Evolutionary conservation across 495 filamentous ascomycete genomes (phyloP).

Genomic region (Trichoderma asperelloides): DNA sequence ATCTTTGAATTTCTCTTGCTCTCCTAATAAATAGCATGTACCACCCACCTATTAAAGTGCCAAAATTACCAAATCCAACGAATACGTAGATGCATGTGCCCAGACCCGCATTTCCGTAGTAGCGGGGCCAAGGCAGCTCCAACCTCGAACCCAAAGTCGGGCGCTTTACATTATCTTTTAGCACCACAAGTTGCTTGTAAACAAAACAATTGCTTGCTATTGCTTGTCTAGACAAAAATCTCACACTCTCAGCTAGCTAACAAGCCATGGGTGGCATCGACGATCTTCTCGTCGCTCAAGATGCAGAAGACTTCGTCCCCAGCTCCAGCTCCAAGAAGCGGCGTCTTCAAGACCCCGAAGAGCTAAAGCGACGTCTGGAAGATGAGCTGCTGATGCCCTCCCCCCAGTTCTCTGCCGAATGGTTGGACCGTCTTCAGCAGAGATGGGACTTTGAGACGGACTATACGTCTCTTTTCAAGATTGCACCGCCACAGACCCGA

Average conservation of each 20-base stretch:
- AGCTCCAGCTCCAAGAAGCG: background rate
- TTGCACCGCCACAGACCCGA: constrained; percentile 85
- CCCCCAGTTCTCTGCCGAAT: constrained; percentile 63
- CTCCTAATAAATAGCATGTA: too few relatives aligned
- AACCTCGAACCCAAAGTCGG: background rate
- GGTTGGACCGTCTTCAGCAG: constrained; percentile 84
- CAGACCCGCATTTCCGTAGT: constrained; percentile 2
- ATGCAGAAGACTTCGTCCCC: background rate
- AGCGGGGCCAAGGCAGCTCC: background rate
- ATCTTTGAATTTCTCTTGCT: too few relatives aligned
- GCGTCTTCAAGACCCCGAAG: constrained; percentile 8
- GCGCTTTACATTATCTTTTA: background rate
- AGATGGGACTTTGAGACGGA: constrained; percentile 77
- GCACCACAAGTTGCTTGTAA: background rate
- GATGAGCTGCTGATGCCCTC: constrained; percentile 70
- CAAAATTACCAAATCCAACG: too few relatives aligned
- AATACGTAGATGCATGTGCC: background rate
- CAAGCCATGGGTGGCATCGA: constrained; percentile 5
- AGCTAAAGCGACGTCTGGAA: constrained; percentile 42
- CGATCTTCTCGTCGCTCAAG: constrained; percentile 2
- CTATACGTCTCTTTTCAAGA: constrained; percentile 68
- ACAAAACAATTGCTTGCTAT: background rate
- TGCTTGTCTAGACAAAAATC: background rate
- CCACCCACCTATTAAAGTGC: too few relatives aligned
- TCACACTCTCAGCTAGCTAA: background rate